Evolutionary conservation across 2,329 filamentous ascomycete species (phyloP), one percentile per base, ranked within the genome.

Genomic region (Penicillium sp.): DNA sequence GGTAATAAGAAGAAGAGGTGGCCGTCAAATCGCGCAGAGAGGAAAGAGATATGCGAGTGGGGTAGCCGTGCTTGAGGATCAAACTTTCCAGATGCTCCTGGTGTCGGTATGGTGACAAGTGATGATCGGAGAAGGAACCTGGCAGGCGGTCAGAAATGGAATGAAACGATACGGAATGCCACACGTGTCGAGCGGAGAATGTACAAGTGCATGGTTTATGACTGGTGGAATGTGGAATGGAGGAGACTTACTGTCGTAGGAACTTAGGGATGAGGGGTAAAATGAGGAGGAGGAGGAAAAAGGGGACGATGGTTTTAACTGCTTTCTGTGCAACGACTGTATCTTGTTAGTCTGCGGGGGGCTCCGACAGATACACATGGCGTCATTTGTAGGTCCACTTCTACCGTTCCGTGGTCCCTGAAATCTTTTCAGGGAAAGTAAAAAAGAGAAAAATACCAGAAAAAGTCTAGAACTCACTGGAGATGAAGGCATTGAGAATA

Each of bases 31-130:
- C 68, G 39, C 68, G 62, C 46, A 71, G 47, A 50, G 68, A 71
- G 3, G 68, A 71, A 39, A 70, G 56, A 20, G 66, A 70, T 31
- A 70, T 64, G 33, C 66, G 66, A 47, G 67, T 68, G 59, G 68
- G 67, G 61, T 66, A 65, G 43, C 66, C 67, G 66, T 69, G 66
- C 56, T 64, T 68, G 51, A 61, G 59, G 54, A 71, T 67, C 53
- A 71, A 51, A 57, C 56, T 66, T 51, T 69, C 67, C n/a, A 68
- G 57, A 54, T 69, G 66, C 52, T 68, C 63, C 51, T 62, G 62
- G 52, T 66, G 60, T 28, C 54, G 57, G 47, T 51, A 55, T 37
- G 54, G 46, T 23, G 65, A 57, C 33, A 51, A 55, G n/a, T 55
- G 55, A 43, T 49, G 50, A 44, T 45, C 42, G 15, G 62, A 58